Evolutionary conservation across 345 rosid genomes (phyloP), one percentile per base, ranked within the genome.

Genomic region (Syzygium aqueum): DNA sequence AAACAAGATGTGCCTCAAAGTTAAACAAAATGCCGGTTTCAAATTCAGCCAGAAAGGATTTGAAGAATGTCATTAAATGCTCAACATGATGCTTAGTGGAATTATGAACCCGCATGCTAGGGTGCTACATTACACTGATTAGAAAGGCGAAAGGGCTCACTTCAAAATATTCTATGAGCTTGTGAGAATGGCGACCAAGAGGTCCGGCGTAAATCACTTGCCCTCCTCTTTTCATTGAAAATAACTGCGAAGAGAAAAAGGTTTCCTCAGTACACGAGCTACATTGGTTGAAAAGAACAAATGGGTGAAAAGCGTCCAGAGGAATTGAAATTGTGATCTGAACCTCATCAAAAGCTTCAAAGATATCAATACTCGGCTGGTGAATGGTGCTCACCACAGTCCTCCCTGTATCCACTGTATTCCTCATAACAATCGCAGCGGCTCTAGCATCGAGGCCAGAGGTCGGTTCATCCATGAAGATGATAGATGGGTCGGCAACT

Each of bases 381-480:
- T 97, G 99, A 93, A 97, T 97, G 53, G 99, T 97, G 91, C 99
- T 95, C 67, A 97, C 96, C 15, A 97, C 96, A 25, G 98, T 97
- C 92, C 99, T 97, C n/a, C 98, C 99, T 1, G 98, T 97, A 86
- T 97, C 99, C 54, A 94, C 99, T 0, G 99, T 97, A 85, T 97
- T 95, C 88, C 99, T 96, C 46, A 96, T 96, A 85, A 97, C 99
- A 87, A 97, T 95, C 12, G 99, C 99, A 1, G 99, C 99, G 50
- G 98, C 98, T 93, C 99, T 92, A 28, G 99, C 98, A 91, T 95
- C 97, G 86, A 97, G 97, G 82, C 99, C 99, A 83, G 99, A 94
- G 28, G 98, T 95, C 22, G 98, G 99, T 87, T 96, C 99, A 65
- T 96, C 99, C 99, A 96, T 96, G 93, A 96, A 95, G 89, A 96